A percentile compares a stretch with the other conserved stretches of the same genome.
These are phyloP conservation scores for Aspergillus baeticus DNA, from an alignment of 495 filamentous ascomycete genomes.

Conservation along the genomic window DNA sequence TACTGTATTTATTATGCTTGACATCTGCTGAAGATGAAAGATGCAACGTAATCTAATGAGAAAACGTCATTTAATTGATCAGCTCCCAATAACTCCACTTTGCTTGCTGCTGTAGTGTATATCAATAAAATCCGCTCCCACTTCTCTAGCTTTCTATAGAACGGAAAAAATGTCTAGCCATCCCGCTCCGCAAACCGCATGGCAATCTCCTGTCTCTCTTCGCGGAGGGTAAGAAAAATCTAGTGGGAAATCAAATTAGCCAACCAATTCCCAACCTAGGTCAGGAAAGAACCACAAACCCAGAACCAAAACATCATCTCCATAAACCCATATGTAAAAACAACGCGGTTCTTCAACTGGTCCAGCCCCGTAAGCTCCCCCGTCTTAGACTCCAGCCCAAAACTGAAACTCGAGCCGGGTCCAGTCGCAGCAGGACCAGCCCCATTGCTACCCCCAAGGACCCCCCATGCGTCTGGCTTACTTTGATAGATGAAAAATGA, in stretches of 20 bases:
- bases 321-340: slow-evolving; percentile 81
- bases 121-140: background rate
- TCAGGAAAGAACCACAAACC: slow-evolving; percentile 48
- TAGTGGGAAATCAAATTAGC: slow-evolving; percentile 47
- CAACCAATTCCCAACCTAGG: slow-evolving; percentile 27
- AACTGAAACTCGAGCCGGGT: background rate
- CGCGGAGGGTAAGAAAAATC: slow-evolving; percentile 42
- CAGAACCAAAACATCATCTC: slow-evolving; percentile 89
- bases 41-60: slow-evolving; percentile 6
- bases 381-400: background rate
- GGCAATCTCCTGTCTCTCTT: slow-evolving; percentile 43
- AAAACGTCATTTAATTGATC: slow-evolving; percentile 4
- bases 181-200: slow-evolving; percentile 33
- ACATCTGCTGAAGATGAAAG: slow-evolving; percentile 5
- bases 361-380: slow-evolving; percentile 45
- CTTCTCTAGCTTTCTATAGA: background rate
- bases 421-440: slow-evolving; percentile 13
- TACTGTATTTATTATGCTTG: slow-evolving; percentile 6
- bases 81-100: background rate
- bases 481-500: slow-evolving; percentile 69
- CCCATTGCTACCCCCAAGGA: slow-evolving; percentile 16
- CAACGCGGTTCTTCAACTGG: slow-evolving; percentile 71
- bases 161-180: slow-evolving; percentile 8
- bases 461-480: slow-evolving; percentile 38
- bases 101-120: background rate